Evolutionary conservation across 371 early-diverging fungal genomes (phyloP), one percentile per base, ranked within the genome.

Genomic region (Mucor velutinosus): DNA sequence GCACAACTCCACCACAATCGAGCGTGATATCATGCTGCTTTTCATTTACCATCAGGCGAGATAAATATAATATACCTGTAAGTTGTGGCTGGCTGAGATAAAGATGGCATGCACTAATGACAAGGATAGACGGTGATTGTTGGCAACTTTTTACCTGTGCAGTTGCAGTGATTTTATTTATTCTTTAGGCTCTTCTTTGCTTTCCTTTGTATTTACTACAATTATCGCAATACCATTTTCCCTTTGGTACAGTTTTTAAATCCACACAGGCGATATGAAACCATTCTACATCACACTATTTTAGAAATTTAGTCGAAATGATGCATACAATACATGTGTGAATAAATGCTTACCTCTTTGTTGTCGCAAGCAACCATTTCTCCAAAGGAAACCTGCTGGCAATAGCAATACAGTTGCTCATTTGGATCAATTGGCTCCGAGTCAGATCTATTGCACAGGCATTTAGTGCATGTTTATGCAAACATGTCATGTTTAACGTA

Each of bases 351-450:
- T 88, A 94, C 94, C 67, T 95, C 94, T n/a, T 85, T 85, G 64
- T 95, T 93, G 73, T 98, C 98, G 74, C 98, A 98, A 23, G 92
- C 99, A 62, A 98, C 93, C 99, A 98, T 98, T 63, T 96, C 95
- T 11, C 99, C 99, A 76, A 88, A 97, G 17, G 97, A 96, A 12
- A 98, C 95, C 76, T 96, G 94, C 60, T 93, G 88, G 64, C 99
- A 98, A 64, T 93, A 92, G 72, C 99, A 98, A 76, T 98, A 98
- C 2, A 89, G 84, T 19, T 95, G 97, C 77, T 98, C 98, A 73
- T 96, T 94, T 6, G 98, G 97, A 79, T 98, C 98, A 67, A 96
- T 92, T 1, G 92, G 87, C 47, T 95, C 97, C 32, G 83, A 66
- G 66, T 67, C 30, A 62, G 74, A 70, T 14, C 49, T 64, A 60